A percentile compares a stretch with the other conserved stretches of the same genome.
Evolutionary conservation across 768 basidiomycete species (phyloP).

Genomic region (Pleurotus ostreatus): DNA sequence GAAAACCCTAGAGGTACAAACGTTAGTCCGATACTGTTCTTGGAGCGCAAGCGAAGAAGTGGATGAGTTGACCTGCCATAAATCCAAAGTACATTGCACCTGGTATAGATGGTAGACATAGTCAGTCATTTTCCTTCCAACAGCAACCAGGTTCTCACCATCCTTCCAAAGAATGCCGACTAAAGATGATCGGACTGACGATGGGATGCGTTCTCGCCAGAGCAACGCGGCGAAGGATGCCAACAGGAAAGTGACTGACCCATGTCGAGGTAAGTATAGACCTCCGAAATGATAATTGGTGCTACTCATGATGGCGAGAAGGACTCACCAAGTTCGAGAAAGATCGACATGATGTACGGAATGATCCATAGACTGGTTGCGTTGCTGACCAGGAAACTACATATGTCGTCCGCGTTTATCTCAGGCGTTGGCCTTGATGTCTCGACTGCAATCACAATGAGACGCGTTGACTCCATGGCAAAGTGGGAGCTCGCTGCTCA

Average conservation of each 20-base stretch:
- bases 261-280: background rate
- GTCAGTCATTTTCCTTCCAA: no score
- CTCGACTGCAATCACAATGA: no score
- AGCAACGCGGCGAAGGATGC: background rate
- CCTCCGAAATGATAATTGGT: no score
- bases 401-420: background rate
- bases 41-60: no score
- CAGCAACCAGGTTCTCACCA: background rate
- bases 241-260: background rate
- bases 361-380: background rate
- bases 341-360: background rate
- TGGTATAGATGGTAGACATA: background rate
- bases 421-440: no score
- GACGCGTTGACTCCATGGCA: no score
- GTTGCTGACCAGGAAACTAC: background rate
- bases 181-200: background rate
- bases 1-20: background rate
- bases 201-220: background rate
- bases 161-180: background rate
- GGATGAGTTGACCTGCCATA: background rate
- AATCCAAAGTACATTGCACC: constrained; percentile 2
- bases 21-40: no score
- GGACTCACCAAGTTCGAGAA: background rate
- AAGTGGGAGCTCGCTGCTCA: no score
- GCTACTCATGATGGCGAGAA: background rate